Evolutionary conservation across 192 early-diverging fungal genomes (phyloP), one percentile per base, ranked within the genome.

Genomic region (Geosiphon pyriformis): DNA sequence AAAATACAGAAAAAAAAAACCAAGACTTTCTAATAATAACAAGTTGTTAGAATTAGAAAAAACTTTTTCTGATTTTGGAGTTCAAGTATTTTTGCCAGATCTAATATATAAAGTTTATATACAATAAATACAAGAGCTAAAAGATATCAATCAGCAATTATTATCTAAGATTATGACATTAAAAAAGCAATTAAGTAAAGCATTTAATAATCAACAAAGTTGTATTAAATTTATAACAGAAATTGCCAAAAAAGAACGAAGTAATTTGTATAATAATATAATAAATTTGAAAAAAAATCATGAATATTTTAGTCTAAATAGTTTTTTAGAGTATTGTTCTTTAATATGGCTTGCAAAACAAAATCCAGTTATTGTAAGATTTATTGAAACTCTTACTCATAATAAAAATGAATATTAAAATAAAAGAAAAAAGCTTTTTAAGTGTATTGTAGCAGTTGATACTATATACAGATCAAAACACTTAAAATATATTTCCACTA

Each of bases 301-400:
- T 6, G 26, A 54, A 20, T 20, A 26, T 12, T 54, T 54, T 54
- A 7, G 52, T 20, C 20, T 54, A 54, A 20, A 54, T 54, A 54
- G 52, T 54, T 20, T 54, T 54, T 54, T 54, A 26, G 52, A 54
- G 20, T 54, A 54, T 54, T 54, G 4, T 54, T 20, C 52, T 54
- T 54, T 20, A 6, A 54, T 12, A 42, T 42, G 15, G 37, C 37
- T 42, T 42, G 52, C 52, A 7, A 20, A 54, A 26, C 52, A 20
- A 20, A 54, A 54, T 54, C 20, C 20, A 20, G 52, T 54, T 20
- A 20, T 54, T 20, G 52, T 54, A 26, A 54, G 20, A 20, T 54
- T 54, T 20, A 54, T 54, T 20, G 20, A 54, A 54, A 54, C 52
- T 54, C 52, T 54, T 42, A 20, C 20, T 7, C 20, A 54, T 54